phyloP scores from a whole-genome alignment of 768 basidiomycete genomes.

The Dendrothele bispora region DNA sequence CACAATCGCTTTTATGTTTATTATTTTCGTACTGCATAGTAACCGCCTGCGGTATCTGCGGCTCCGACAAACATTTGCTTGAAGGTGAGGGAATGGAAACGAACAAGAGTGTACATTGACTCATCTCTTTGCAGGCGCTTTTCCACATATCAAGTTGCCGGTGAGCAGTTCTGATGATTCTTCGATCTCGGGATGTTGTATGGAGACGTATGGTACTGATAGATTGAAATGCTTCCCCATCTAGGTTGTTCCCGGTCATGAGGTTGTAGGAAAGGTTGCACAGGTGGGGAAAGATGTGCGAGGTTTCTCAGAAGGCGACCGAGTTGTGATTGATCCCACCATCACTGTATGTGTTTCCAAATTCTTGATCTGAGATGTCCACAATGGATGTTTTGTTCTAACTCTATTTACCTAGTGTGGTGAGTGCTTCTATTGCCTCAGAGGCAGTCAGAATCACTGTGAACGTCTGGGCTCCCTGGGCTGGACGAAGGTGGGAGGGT shows the following conservation, averaged over 20 bases:
- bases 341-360: constrained; percentile 65
- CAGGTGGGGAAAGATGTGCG: constrained; percentile 78
- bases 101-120: neutral
- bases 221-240: neutral
- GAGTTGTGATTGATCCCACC: constrained; percentile 82
- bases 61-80: constrained; percentile 62
- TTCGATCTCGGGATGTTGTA: constrained; percentile 56
- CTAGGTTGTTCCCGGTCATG: constrained; percentile 72
- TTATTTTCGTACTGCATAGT: constrained; percentile 27
- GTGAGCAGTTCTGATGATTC: constrained; percentile 68
- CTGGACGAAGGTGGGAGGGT: constrained; percentile 79
- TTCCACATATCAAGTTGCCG: too few species aligned
- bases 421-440: constrained; percentile 82
- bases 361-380: constrained; percentile 23
- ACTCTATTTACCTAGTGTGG: constrained; percentile 55
- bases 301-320: constrained; percentile 74
- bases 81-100: constrained; percentile 35
- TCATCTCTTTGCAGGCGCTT: neutral
- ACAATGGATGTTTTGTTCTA: neutral
- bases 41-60: constrained; percentile 48
- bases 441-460: constrained; percentile 79
- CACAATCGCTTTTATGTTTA: too few species aligned
- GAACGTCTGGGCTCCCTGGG: constrained; percentile 82
- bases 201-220: neutral
- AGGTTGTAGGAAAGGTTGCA: constrained; percentile 70